These are phyloP conservation scores for Epicoccum sorghinum DNA, from an alignment of 2,329 filamentous ascomycete species.

Conservation along the genomic window DNA sequence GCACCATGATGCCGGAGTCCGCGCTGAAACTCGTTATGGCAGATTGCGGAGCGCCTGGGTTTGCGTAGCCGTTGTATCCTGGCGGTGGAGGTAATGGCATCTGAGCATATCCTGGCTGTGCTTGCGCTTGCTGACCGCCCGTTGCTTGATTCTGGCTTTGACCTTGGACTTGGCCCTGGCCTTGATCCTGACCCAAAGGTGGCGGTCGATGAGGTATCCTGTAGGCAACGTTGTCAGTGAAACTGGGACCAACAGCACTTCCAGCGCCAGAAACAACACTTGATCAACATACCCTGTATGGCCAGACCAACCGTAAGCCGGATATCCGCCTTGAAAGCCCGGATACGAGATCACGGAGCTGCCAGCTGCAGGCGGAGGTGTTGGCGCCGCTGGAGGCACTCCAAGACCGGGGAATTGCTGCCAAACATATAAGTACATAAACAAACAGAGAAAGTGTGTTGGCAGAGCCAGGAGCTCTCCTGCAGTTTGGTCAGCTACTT, in stretches of 20 bases:
- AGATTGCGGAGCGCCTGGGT: constrained; percentile 17
- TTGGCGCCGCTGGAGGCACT: constrained; percentile 34
- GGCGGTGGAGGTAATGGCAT: constrained; percentile 17
- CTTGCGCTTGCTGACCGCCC: constrained; percentile 11
- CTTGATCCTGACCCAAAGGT: constrained; percentile 23
- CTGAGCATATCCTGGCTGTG: constrained; percentile 19
- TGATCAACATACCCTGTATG: constrained; percentile 5
- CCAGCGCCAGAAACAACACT: too few species aligned
- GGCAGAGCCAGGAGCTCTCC: too few species aligned
- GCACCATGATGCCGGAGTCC: constrained; percentile 20
- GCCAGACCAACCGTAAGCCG: constrained; percentile 15
- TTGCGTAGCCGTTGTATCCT: constrained; percentile 19
- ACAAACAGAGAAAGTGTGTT: neutral
- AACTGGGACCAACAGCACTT: neutral
- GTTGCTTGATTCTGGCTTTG: neutral
- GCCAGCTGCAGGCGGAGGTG: constrained; percentile 31
- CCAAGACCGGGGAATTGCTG: constrained; percentile 31
- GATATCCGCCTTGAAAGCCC: constrained; percentile 20
- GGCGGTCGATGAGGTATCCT: constrained; percentile 26
- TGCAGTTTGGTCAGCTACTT: constrained; percentile 11
- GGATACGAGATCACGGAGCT: constrained; percentile 29
- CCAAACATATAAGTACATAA: constrained; percentile 13
- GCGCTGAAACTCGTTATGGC: neutral
- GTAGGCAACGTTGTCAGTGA: neutral
- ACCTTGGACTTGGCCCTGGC: constrained; percentile 1